A percentile compares a stretch with the other conserved stretches of the same genome.
These are phyloP conservation scores for Stachybotrys elegans DNA, from an alignment of 2,329 filamentous ascomycete genomes.

Conservation along the genomic window DNA sequence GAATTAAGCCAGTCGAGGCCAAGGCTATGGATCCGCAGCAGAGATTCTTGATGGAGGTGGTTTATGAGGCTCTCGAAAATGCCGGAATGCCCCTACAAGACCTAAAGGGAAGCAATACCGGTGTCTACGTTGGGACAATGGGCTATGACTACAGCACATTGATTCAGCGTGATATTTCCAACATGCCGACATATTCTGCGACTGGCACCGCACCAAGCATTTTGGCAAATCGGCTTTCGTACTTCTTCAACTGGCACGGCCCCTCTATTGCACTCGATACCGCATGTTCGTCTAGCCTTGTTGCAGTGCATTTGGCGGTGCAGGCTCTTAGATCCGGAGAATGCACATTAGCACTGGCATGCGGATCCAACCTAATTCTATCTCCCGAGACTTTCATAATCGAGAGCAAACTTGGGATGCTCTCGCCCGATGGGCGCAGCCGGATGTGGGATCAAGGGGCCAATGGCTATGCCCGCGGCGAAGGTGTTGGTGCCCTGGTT, in stretches of 20 bases:
- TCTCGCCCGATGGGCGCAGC: constrained; percentile 18
- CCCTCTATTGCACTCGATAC: constrained; percentile 35
- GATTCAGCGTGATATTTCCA: constrained; percentile 18
- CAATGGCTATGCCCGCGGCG: constrained; percentile 41
- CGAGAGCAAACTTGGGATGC: constrained; percentile 7
- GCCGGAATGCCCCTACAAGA: constrained; percentile 6
- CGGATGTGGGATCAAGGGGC: constrained; percentile 23
- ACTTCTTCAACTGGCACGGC: constrained; percentile 34
- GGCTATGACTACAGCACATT: constrained; percentile 22
- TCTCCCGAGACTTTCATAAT: constrained; percentile 10
- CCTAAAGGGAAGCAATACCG: neutral
- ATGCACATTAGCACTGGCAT: constrained; percentile 11
- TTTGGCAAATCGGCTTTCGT: constrained; percentile 33
- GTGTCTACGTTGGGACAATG: constrained; percentile 18
- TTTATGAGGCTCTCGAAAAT: constrained; percentile 22
- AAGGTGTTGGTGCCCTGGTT: constrained; percentile 34
- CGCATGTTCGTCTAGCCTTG: constrained; percentile 34
- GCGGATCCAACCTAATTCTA: constrained; percentile 14
- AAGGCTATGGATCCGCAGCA: constrained; percentile 23
- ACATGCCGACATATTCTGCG: constrained; percentile 3
- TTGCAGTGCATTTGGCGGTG: constrained; percentile 31
- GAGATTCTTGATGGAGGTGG: constrained; percentile 21
- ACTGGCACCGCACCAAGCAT: constrained; percentile 14
- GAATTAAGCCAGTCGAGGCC: constrained; percentile 16
- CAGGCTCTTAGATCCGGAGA: constrained; percentile 27